A percentile compares a stretch with the other conserved stretches of the same genome.
Conservation (phyloP, 441 rosid species). For the Pelargonium australe region DNA sequence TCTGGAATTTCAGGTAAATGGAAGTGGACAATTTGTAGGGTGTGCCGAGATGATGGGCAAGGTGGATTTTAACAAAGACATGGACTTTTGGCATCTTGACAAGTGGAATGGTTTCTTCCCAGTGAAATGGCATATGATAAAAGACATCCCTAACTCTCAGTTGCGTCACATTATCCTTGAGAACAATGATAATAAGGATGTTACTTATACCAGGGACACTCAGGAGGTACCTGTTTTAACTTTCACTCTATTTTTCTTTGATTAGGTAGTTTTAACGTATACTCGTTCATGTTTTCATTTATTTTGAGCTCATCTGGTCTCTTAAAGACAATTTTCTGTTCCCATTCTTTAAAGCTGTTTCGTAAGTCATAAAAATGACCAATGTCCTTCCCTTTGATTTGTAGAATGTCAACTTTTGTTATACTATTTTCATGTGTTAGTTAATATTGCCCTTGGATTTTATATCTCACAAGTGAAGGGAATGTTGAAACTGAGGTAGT, state of each 20-base stretch:
- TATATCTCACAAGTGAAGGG: no score
- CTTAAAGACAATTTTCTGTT: no score
- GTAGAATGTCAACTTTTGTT: no score
- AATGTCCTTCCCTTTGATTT: no score
- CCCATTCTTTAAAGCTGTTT: no score
- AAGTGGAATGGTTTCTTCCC: conserved; percentile 61
- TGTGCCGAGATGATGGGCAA: conserved; percentile 61
- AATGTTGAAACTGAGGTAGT: no score
- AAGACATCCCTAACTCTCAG: conserved; percentile 47
- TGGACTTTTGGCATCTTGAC: conserved; percentile 60
- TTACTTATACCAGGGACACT: conserved; percentile 55
- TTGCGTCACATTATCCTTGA: conserved; percentile 43
- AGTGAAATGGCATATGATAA: conserved; percentile 50
- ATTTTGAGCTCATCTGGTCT: no score
- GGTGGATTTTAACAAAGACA: conserved; percentile 48
- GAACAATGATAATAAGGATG: conserved; percentile 55
- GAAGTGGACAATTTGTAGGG: conserved; percentile 63
- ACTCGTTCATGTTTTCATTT: no score
- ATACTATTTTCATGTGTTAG: no score
- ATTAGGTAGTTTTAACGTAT: no score
- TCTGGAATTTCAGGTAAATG: conserved; percentile 41
- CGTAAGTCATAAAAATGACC: no score
- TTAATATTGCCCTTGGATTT: no score
- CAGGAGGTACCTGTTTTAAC: conserved; percentile 38
- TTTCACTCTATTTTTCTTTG: not conserved